Conservation (phyloP, 164 flowering plant species). For the Umbilicus rupestris region DNA sequence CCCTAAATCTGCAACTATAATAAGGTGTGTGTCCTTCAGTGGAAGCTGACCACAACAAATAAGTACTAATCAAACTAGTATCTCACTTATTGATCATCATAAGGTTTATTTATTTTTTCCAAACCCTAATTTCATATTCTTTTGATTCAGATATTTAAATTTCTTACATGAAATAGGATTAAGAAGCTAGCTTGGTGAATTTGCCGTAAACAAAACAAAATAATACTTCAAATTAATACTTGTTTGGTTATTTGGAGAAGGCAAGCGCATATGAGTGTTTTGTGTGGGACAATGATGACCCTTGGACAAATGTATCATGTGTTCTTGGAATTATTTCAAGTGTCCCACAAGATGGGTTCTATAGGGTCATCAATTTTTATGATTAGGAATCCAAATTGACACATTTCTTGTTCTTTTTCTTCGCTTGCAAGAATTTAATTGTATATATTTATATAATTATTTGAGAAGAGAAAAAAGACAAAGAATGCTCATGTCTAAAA, state of each 20-base stretch:
- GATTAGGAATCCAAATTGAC: background rate
- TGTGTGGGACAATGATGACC: background rate
- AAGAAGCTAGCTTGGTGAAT: too few species aligned
- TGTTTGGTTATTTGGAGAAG: background rate
- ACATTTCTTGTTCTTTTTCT: background rate
- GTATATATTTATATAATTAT: background rate
- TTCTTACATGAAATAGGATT: too few species aligned
- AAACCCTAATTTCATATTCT: too few species aligned
- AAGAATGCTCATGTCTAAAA: too few species aligned
- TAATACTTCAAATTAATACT: background rate
- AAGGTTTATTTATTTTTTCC: too few species aligned
- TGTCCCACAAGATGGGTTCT: constrained; percentile 2
- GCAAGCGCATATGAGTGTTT: background rate
- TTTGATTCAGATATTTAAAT: too few species aligned
- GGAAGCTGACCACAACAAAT: background rate
- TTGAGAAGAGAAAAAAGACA: too few species aligned
- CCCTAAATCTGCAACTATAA: background rate
- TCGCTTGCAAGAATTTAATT: background rate
- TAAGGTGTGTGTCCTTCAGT: background rate
- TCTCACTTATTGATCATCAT: too few species aligned
- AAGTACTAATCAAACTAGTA: too few species aligned
- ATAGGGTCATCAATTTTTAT: background rate
- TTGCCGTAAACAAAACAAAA: too few species aligned
- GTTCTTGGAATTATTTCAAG: background rate
- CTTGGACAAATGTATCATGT: background rate